Evolutionary conservation across 495 filamentous ascomycete genomes (phyloP).

Genomic region (Lentithecium fluviatile): DNA sequence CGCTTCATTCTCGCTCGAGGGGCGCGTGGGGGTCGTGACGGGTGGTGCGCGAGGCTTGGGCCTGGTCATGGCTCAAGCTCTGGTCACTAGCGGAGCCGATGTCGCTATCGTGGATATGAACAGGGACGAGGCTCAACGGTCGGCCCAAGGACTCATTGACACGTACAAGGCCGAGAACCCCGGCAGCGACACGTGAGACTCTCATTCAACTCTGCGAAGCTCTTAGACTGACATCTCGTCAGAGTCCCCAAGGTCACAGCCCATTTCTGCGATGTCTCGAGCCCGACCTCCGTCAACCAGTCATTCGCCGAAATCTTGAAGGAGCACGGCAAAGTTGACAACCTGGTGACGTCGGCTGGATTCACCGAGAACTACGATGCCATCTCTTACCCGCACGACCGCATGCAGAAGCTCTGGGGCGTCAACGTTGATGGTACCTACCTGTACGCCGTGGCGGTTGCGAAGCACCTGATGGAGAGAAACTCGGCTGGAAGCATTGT

Average conservation of each 20-base stretch:
- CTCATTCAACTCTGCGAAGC: background rate
- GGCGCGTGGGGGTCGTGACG: conserved; percentile 74
- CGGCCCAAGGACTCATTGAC: conserved; percentile 68
- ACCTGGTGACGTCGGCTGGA: conserved; percentile 90
- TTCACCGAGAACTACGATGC: conserved; percentile 96
- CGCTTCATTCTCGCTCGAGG: conserved; percentile 75
- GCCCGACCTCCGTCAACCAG: conserved; percentile 68
- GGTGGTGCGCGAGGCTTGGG: conserved; percentile 84
- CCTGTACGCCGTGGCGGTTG: conserved; percentile 78
- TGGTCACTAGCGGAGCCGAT: conserved; percentile 82
- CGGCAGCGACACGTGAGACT: conserved; percentile 61
- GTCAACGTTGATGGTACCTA: conserved; percentile 97
- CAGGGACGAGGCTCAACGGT: conserved; percentile 77
- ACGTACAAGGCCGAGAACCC: conserved; percentile 77
- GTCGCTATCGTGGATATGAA: conserved; percentile 92
- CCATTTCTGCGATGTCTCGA: conserved; percentile 84
- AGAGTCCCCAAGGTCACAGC: conserved; percentile 81
- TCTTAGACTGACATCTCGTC: conserved; percentile 1
- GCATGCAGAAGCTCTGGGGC: conserved; percentile 86
- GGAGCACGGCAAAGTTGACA: conserved; percentile 78
- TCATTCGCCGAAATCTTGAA: conserved; percentile 68
- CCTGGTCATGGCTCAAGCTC: conserved; percentile 86
- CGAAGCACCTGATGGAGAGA: conserved; percentile 84
- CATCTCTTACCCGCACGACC: conserved; percentile 80
- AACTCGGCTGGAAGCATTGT: conserved; percentile 80